Evolutionary conservation across 2,329 filamentous ascomycete species (phyloP).

Genomic region (Bipolaris zeicola): DNA sequence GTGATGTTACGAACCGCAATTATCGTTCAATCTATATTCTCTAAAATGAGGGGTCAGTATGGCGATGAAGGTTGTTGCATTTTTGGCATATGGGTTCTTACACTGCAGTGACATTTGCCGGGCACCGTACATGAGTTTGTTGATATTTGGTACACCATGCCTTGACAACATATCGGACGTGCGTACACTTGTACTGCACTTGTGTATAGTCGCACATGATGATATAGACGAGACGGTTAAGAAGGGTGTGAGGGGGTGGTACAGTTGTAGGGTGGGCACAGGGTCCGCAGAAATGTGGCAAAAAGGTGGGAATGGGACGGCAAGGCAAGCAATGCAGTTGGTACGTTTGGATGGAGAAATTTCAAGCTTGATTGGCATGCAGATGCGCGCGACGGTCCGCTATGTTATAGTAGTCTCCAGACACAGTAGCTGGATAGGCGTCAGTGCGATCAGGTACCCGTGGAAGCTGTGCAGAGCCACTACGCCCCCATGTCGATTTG

Average conservation of each 20-base stretch:
- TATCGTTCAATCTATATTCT: slow-evolving; percentile 56
- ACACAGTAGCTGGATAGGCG: slow-evolving; percentile 18
- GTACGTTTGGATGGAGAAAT: slow-evolving; percentile 8
- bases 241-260: slow-evolving; percentile 5
- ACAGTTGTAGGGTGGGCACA: slow-evolving; percentile 8
- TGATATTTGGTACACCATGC: slow-evolving; percentile 62
- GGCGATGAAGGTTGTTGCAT: neutral
- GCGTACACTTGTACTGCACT: slow-evolving; percentile 62
- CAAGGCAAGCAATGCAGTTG: slow-evolving; percentile 11
- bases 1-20: slow-evolving; percentile 49
- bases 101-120: slow-evolving; percentile 61
- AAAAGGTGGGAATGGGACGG: slow-evolving; percentile 4
- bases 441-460: slow-evolving; percentile 34
- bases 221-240: slow-evolving; percentile 8
- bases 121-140: slow-evolving; percentile 61
- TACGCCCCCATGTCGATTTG: slow-evolving; percentile 17
- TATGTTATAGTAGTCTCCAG: slow-evolving; percentile 22
- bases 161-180: slow-evolving; percentile 61
- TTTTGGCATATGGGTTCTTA: slow-evolving; percentile 30
- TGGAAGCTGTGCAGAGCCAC: slow-evolving; percentile 21
- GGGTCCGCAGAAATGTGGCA: neutral
- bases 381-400: slow-evolving; percentile 28
- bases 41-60: slow-evolving; percentile 30
- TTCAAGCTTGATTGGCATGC: slow-evolving; percentile 15
- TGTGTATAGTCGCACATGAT: slow-evolving; percentile 65